Conservation (phyloP, 2,329 filamentous ascomycete species). For the Dothistroma pini region DNA sequence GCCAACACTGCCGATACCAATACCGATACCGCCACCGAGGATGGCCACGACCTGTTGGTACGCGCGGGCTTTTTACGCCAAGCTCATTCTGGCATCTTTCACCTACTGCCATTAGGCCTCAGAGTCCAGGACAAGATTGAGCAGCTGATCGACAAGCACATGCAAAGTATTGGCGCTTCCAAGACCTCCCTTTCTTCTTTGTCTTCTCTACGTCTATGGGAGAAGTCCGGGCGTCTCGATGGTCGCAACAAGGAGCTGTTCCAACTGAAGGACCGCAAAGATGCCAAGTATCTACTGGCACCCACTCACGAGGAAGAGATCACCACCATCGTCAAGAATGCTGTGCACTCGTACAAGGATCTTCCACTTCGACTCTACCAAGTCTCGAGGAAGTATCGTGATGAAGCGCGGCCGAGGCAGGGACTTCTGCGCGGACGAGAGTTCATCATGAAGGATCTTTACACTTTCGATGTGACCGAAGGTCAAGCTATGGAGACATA, state of each 20-base stretch:
- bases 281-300: conserved; percentile 69
- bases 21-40: conserved; percentile 43
- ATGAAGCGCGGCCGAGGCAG: conserved; percentile 84
- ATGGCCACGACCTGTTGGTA: conserved; percentile 44
- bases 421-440: conserved; percentile 84
- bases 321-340: conserved; percentile 69
- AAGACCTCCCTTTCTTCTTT: conserved; percentile 80
- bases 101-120: conserved; percentile 81
- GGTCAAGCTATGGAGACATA: conserved; percentile 78
- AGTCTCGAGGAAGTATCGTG: conserved; percentile 88
- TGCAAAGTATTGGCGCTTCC: conserved; percentile 71
- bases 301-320: conserved; percentile 98
- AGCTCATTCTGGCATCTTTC: conserved; percentile 87
- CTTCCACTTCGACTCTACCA: conserved; percentile 87
- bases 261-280: conserved; percentile 73
- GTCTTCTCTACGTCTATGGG: conserved; percentile 81
- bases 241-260: conserved; percentile 60
- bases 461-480: conserved; percentile 77
- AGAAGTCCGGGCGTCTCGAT: conserved; percentile 74
- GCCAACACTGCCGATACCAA: conserved; percentile 43
- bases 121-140: conserved; percentile 89
- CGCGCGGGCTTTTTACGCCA: conserved; percentile 50
- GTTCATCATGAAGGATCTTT: conserved; percentile 97
- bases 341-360: conserved; percentile 77
- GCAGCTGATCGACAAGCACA: conserved; percentile 79